These are phyloP conservation scores for Pseudogymnoascus sp. DNA, from an alignment of 2,329 filamentous ascomycete genomes.

Conservation along the genomic window DNA sequence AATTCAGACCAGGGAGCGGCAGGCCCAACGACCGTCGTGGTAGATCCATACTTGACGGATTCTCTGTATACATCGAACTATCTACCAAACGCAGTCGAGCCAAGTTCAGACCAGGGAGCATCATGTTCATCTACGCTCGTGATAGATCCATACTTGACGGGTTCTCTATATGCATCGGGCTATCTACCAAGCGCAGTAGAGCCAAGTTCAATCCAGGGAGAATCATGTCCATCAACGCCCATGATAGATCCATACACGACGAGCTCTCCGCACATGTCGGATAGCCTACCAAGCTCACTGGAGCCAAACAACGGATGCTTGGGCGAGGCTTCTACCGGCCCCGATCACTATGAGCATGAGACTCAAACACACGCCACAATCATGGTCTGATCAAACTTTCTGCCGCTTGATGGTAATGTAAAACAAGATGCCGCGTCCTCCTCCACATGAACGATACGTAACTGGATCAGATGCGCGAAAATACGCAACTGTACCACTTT, in stretches of 20 bases:
- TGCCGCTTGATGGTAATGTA: constrained; percentile 11
- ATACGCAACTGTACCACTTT: constrained; percentile 13
- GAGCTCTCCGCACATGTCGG: not conserved
- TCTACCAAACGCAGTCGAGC: not conserved
- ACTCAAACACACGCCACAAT: not conserved
- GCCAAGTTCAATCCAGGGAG: no score
- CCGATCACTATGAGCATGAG: not conserved
- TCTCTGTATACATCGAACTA: not conserved
- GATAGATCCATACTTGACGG: not conserved
- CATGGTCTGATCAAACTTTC: not conserved
- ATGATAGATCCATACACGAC: no score
- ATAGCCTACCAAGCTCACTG: not conserved
- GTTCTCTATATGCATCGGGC: no score
- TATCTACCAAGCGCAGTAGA: no score
- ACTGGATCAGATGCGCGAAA: constrained; percentile 13
- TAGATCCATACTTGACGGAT: not conserved
- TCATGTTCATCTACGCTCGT: not conserved
- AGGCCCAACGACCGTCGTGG: not conserved
- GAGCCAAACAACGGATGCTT: not conserved
- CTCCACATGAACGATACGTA: constrained; percentile 15
- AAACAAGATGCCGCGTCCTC: constrained; percentile 16
- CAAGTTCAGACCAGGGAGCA: not conserved
- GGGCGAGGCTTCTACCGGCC: not conserved
- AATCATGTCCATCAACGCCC: no score
- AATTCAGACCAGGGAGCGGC: not conserved